A percentile compares a stretch with the other conserved stretches of the same genome.
Evolutionary conservation across 2,329 filamentous ascomycete genomes (phyloP).

Genomic region (Monilinia polystroma): DNA sequence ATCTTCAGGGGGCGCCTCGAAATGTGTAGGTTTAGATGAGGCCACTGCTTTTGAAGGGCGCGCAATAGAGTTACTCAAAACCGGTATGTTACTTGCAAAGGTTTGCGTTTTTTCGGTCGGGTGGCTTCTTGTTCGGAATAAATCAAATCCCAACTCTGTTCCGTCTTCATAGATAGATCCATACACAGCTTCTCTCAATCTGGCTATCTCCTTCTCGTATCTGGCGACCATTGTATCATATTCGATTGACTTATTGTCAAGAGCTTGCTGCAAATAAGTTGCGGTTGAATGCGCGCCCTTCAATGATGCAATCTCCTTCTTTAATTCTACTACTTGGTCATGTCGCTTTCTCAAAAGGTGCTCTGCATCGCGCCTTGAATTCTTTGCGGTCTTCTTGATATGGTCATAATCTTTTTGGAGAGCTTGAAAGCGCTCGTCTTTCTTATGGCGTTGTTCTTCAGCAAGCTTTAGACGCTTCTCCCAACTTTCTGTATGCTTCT

Average conservation of each 20-base stretch:
- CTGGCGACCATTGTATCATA: conserved; percentile 30
- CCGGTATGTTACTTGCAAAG: conserved; percentile 32
- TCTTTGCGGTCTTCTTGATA: conserved; percentile 54
- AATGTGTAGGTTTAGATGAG: conserved; percentile 22
- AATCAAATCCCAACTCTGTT: not conserved
- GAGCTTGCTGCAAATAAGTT: conserved; percentile 27
- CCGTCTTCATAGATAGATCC: conserved; percentile 9
- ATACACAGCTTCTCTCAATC: conserved; percentile 22
- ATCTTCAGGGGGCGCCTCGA: conserved; percentile 25
- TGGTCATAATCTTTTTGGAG: conserved; percentile 54
- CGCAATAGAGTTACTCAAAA: conserved; percentile 28
- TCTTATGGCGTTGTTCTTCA: conserved; percentile 48
- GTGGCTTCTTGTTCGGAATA: conserved; percentile 13
- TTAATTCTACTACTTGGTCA: conserved; percentile 55
- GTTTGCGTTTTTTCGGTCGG: conserved; percentile 21
- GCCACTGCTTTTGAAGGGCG: conserved; percentile 29
- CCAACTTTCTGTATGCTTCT: conserved; percentile 37
- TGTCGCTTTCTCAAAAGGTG: conserved; percentile 57
- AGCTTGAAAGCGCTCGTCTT: conserved; percentile 49
- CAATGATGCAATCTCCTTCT: conserved; percentile 51
- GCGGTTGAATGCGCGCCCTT: conserved; percentile 38
- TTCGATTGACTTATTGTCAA: conserved; percentile 29
- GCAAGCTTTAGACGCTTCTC: conserved; percentile 46
- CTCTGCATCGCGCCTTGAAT: conserved; percentile 55
- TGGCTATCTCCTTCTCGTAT: conserved; percentile 29